Conservation (phyloP, 495 filamentous ascomycete genomes). For the Platismatia glauca region DNA sequence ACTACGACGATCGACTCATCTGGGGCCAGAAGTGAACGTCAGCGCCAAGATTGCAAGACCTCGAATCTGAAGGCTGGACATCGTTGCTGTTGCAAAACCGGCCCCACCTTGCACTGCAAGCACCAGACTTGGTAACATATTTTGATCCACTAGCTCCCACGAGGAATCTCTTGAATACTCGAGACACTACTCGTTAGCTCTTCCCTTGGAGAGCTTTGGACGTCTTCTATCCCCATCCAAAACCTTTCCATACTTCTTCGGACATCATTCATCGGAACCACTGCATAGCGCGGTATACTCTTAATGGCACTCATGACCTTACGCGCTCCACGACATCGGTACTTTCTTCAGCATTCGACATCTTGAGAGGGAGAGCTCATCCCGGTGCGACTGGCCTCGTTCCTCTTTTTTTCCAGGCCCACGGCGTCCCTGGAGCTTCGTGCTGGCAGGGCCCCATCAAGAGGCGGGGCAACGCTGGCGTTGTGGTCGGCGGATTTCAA, state of each 20-base stretch:
- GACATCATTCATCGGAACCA: constrained; percentile 9
- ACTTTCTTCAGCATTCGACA: constrained; percentile 1
- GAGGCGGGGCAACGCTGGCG: constrained; percentile 5
- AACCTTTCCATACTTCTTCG: background rate
- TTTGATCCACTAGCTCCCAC: background rate
- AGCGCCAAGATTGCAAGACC: background rate
- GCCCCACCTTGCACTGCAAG: background rate
- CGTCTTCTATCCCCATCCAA: background rate
- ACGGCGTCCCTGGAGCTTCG: constrained; percentile 3
- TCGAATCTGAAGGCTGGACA: background rate
- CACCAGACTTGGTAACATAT: background rate
- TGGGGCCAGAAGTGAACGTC: constrained; percentile 14
- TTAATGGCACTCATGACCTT: constrained; percentile 19
- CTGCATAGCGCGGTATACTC: constrained; percentile 19
- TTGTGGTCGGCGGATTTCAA: background rate
- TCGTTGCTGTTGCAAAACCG: background rate
- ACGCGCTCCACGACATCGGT: constrained; percentile 18
- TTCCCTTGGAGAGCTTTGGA: constrained; percentile 3
- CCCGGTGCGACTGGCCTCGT: background rate
- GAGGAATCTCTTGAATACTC: background rate
- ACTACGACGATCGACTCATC: constrained; percentile 12
- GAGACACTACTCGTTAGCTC: background rate
- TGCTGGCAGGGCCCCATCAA: background rate
- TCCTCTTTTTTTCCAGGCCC: background rate
- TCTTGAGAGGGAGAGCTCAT: constrained; percentile 3